These are phyloP conservation scores for Postia placenta DNA, from an alignment of 768 basidiomycete species.

Conservation along the genomic window DNA sequence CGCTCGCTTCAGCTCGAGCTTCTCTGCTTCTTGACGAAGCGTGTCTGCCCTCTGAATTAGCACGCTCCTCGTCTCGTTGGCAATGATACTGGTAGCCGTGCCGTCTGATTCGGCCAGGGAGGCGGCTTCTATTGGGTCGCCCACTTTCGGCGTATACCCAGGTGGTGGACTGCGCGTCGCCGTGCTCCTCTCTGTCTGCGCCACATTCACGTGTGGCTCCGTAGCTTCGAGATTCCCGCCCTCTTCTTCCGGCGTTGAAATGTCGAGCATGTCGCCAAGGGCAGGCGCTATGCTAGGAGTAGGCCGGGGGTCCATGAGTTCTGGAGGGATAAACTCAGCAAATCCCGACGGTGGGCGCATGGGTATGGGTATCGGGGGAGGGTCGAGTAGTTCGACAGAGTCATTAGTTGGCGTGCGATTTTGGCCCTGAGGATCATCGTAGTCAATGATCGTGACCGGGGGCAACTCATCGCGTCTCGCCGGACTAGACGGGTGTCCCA, in stretches of 20 bases:
- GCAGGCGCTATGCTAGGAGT: constrained; percentile 11
- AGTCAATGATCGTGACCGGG: constrained; percentile 14
- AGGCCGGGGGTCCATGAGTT: constrained; percentile 9
- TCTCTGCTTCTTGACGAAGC: constrained; percentile 22
- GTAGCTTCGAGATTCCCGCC: too few species aligned
- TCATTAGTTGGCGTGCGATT: constrained; percentile 9
- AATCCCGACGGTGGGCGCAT: constrained; percentile 6
- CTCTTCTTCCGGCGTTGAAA: constrained; percentile 13
- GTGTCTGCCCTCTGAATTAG: constrained; percentile 24
- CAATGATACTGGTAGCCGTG: constrained; percentile 20
- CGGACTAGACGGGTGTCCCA: constrained; percentile 10
- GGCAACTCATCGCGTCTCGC: constrained; percentile 8
- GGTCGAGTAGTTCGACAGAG: constrained; percentile 10
- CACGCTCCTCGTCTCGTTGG: constrained; percentile 17
- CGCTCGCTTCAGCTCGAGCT: constrained; percentile 21
- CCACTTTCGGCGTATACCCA: constrained; percentile 8
- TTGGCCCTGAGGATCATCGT: constrained; percentile 6
- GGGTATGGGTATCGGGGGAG: constrained; percentile 14
- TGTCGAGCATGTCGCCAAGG: constrained; percentile 12
- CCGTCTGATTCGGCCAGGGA: constrained; percentile 2
- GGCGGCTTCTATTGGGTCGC: background rate
- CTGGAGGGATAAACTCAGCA: constrained; percentile 8
- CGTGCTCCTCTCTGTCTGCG: background rate
- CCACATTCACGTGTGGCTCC: constrained; percentile 10
- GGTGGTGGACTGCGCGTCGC: constrained; percentile 5